Evolutionary conservation across 768 basidiomycete species (phyloP), one percentile per base, ranked within the genome.

Genomic region (Termitomyces sp.): DNA sequence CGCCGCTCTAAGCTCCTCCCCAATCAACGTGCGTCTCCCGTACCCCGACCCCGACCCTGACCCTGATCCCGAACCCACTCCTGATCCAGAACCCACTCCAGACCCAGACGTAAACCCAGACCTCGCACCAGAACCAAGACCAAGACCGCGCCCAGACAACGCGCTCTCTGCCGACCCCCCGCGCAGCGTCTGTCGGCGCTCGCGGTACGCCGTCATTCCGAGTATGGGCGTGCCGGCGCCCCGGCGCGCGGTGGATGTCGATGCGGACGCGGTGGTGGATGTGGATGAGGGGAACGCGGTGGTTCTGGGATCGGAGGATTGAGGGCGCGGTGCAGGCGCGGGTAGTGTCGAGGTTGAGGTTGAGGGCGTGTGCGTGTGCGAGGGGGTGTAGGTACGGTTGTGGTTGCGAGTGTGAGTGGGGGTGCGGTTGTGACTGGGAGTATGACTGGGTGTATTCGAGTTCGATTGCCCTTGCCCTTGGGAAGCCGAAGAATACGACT

Each of bases 161-260:
- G 85, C 78, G 68, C 83, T 89, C 74, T 92, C 91, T 3, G 85
- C 87, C 69, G 88, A 91, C 5, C 90, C 90, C 0, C 81, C 82
- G 39, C 90, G 77, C 16, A 81, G 70, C 35, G 78, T 78, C 68
- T 90, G 90, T 46, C 81, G 74, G 32, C 83, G 74, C 33, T 86
- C 88, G 39, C 67, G 63, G 52, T 69, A 69, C 36, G 67, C 68
- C 3, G 60, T 54, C 69, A 69, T 69, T 0, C 61, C 63, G 39
- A 69, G 56, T 18, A 61, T 54, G 28, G 54, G 66, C 45, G 32
- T 40, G 12, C 56, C 59, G 55, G n/a, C 61, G 13, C 32, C 61
- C 16, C 32, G 55, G 38, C 57, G 46, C 28, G 55, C 7, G 11
- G 35, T 1, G 3, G 35, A 20, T 4, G 20, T n/a, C 3, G 42